Base-by-base conservation (phyloP, 768 basidiomycete species). In the Termitomyces sp. region DNA sequence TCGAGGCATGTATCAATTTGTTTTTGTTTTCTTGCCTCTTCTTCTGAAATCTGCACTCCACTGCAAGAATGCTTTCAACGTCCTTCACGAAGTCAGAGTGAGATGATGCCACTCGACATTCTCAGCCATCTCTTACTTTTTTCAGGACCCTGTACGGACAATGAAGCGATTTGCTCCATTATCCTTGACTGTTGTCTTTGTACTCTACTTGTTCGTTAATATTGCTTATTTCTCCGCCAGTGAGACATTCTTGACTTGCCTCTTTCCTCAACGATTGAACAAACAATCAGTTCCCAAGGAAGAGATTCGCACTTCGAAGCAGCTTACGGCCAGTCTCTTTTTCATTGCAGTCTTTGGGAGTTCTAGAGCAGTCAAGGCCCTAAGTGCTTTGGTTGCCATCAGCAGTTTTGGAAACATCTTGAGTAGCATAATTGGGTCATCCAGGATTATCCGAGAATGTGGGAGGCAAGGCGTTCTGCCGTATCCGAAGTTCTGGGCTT, bases 401-500 rank as follows among this genome's bases (percentile, higher is more conserved):
- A 75, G 69, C 46, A 73, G 74, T 34, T 69, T 77, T 36, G 75
- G 77, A 4, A 79, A 74, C 53, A 60, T 79, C 26, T 58, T 76
- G 0, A 67, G 71, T 7, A 65, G 31, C 41, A 53, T 60, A 9
- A 62, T 62, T 8, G 61, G 59, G 0, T 71, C 77, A 37, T 72
- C 78, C 5, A 72, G 79, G 42, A 67, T 81, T 44, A 69, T 81
- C 53, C 71, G 79, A 42, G 79, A 82, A 64, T 72, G 76, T 47
- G 72, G 73, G 55, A 71, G 72, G 67, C 80, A 81, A 69, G 82
- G 81, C 13, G 74, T 84, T n/a, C 66, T 83, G 7, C 81, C 82
- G 2, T 83, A 72, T 59, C 74, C 80, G 3, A 64, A 65, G 29
- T 74, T 82, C 66, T 83, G 79, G 72, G 75, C 77, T 5, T 78